Percentiles rank a stretch among this genome's conserved stretches.
phyloP scores from a whole-genome alignment of 148 eudicot genomes.

The Dysphania ambrosioides region DNA sequence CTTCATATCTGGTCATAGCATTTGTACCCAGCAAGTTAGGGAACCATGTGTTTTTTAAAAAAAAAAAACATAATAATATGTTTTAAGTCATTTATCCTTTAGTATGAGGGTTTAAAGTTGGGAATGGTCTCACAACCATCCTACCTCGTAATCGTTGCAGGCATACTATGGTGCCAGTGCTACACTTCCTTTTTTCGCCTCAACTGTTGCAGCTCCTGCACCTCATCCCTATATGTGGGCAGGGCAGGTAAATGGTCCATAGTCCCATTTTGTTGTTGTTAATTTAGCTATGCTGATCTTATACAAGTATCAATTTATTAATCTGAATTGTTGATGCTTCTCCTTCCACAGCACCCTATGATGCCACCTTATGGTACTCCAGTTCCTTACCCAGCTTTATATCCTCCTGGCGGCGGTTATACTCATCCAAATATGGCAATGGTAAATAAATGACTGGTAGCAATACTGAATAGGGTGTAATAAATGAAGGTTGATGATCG shows the following conservation, averaged over 20 bases:
- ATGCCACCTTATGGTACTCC: constrained; percentile 90
- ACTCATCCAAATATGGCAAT: constrained; percentile 69
- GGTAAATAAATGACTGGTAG: constrained; percentile 35
- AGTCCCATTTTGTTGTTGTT: background rate
- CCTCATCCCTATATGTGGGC: constrained; percentile 89
- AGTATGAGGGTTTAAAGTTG: background rate
- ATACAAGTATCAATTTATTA: background rate
- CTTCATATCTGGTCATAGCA: background rate
- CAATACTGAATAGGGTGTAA: background rate
- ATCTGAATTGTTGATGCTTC: constrained; percentile 1
- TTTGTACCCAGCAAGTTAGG: background rate
- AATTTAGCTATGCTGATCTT: background rate
- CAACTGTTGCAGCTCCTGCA: constrained; percentile 65
- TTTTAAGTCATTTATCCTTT: background rate
- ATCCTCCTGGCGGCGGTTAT: constrained; percentile 77
- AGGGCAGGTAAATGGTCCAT: constrained; percentile 50
- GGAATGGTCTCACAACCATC: background rate
- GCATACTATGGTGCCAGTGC: constrained; percentile 72
- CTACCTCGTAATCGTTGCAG: constrained; percentile 31
- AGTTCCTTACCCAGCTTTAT: constrained; percentile 79
- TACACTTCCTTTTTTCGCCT: constrained; percentile 64
- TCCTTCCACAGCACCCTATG: constrained; percentile 49
- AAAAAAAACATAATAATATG: too few species aligned
- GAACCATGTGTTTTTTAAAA: background rate
- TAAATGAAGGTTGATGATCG: background rate